A percentile compares a stretch with the other conserved stretches of the same genome.
phyloP scores from a whole-genome alignment of 1,139 yeast species.

The Pneumocystis murina region DNA sequence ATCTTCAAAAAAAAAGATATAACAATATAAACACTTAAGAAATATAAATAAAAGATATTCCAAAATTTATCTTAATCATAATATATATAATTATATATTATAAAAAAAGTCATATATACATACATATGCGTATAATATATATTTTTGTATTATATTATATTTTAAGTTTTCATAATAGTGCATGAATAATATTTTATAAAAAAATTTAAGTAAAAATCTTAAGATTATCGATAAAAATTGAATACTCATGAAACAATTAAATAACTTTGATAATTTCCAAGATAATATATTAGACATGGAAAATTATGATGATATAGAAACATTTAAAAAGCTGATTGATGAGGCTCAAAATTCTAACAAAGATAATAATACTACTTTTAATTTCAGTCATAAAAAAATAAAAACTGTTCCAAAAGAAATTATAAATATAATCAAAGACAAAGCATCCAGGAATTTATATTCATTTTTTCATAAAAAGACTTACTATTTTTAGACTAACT shows the following conservation, averaged over 20 bases:
- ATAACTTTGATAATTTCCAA: background rate
- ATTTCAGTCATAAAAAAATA: constrained; percentile 25
- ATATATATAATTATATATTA: background rate
- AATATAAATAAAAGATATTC: background rate
- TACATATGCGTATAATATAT: background rate
- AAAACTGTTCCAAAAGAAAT: constrained; percentile 27
- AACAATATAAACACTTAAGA: background rate
- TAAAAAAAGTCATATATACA: background rate
- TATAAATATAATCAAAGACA: constrained; percentile 27
- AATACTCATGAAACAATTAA: background rate
- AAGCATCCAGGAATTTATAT: constrained; percentile 30
- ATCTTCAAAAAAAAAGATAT: background rate
- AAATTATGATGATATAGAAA: background rate
- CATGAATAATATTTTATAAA: background rate
- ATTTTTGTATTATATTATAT: background rate
- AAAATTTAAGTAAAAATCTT: background rate
- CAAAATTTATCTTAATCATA: background rate
- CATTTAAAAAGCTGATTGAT: constrained; percentile 2
- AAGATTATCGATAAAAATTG: background rate
- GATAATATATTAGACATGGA: background rate
- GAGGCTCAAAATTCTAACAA: constrained; percentile 4
- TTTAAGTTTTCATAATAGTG: background rate
- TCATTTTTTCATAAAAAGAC: background rate
- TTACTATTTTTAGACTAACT: constrained; percentile 6
- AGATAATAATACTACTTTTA: constrained; percentile 10